phyloP scores from a whole-genome alignment of 1,284 basidiomycete species.

The Veloboletus limbatus region DNA sequence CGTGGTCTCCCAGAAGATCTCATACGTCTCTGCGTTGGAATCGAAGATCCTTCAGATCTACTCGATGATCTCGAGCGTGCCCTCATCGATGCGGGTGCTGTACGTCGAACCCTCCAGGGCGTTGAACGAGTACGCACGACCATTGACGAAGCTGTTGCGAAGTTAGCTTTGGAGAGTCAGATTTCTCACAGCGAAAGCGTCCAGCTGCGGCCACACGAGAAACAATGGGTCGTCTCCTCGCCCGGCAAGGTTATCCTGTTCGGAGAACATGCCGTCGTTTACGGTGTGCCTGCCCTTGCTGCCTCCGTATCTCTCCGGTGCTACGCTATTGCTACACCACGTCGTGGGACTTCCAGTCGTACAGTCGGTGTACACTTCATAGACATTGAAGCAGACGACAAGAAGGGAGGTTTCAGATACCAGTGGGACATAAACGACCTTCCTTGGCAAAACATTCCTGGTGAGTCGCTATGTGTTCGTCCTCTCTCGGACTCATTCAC shows the following conservation, averaged over 20 bases:
- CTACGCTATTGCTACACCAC: conserved; percentile 81
- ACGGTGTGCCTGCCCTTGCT: conserved; percentile 96
- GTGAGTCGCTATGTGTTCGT: conserved; percentile 36
- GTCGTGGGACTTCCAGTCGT: conserved; percentile 43
- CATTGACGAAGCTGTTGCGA: conserved; percentile 66
- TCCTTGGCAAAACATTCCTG: conserved; percentile 79
- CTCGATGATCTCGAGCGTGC: conserved; percentile 95
- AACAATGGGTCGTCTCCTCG: conserved; percentile 87
- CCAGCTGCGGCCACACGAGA: conserved; percentile 41
- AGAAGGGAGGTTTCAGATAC: conserved; percentile 49
- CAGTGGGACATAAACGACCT: conserved; percentile 83
- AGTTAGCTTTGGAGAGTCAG: conserved; percentile 52
- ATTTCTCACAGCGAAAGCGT: conserved; percentile 6
- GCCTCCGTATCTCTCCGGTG: conserved; percentile 95
- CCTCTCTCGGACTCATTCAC: not conserved
- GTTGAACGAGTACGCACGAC: conserved; percentile 38
- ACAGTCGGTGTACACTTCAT: conserved; percentile 77
- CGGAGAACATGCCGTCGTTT: conserved; percentile 98
- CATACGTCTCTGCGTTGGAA: conserved; percentile 97
- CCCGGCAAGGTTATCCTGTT: conserved; percentile 99
- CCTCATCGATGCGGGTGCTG: conserved; percentile 88
- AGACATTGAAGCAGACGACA: conserved; percentile 61
- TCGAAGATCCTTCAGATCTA: conserved; percentile 92
- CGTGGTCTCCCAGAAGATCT: conserved; percentile 96
- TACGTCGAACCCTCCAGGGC: conserved; percentile 52